Evolutionary conservation across 129 eudicot genomes (phyloP).

Genomic region (Heracleum sosnowskyi): DNA sequence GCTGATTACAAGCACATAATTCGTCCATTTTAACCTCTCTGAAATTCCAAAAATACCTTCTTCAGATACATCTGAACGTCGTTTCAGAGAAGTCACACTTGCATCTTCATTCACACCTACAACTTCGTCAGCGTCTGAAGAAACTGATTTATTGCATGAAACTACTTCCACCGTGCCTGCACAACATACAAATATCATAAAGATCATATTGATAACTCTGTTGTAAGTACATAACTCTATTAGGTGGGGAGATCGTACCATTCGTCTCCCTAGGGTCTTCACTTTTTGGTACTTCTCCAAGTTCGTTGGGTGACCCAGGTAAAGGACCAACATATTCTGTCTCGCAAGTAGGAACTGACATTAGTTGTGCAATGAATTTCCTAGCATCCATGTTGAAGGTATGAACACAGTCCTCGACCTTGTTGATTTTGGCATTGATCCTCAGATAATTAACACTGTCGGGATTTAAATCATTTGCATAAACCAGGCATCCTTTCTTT

Average conservation of each 20-base stretch:
- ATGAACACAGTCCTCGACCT: slow-evolving; percentile 47
- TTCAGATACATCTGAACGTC: slow-evolving; percentile 33
- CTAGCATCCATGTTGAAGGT: slow-evolving; percentile 87
- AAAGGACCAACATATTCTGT: slow-evolving; percentile 21
- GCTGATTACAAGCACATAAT: not conserved
- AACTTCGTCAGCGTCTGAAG: slow-evolving; percentile 20
- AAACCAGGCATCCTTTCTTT: slow-evolving; percentile 85
- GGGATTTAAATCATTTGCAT: slow-evolving; percentile 93
- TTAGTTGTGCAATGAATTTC: slow-evolving; percentile 54
- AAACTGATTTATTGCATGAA: slow-evolving; percentile 14
- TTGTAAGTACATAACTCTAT: not conserved
- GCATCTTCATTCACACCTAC: slow-evolving; percentile 16
- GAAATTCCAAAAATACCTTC: slow-evolving; percentile 36
- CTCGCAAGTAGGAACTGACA: slow-evolving; percentile 48
- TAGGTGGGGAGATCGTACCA: slow-evolving; percentile 17
- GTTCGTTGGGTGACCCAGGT: slow-evolving; percentile 19
- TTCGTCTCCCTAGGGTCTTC: slow-evolving; percentile 24
- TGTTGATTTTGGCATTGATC: slow-evolving; percentile 78
- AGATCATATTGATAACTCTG: slow-evolving; percentile 3
- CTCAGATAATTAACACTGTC: slow-evolving; percentile 71
- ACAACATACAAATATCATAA: not conserved
- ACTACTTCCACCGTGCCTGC: slow-evolving; percentile 20
- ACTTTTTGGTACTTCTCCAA: slow-evolving; percentile 2
- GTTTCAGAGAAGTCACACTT: slow-evolving; percentile 25
- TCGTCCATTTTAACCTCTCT: not conserved